Evolutionary conservation across 139 green algal genomes (phyloP).

Genomic region (Mesotaenium endlicherianum): DNA sequence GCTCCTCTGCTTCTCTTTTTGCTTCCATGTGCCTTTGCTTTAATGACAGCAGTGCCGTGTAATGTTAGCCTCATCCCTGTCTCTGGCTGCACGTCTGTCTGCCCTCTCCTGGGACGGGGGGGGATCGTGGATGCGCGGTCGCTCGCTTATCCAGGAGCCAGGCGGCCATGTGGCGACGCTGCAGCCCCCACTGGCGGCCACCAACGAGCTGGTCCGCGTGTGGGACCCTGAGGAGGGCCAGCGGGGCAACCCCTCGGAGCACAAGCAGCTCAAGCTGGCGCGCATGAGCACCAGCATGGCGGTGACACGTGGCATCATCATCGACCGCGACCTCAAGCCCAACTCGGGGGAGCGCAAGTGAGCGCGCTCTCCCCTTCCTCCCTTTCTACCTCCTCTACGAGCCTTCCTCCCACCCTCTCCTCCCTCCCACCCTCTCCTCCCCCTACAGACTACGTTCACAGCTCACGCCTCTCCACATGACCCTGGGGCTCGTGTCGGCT

Average conservation of each 20-base stretch:
- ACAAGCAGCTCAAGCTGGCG: constrained; percentile 91
- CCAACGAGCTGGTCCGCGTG: constrained; percentile 45
- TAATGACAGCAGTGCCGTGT: too few relatives aligned
- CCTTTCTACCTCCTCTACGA: too few relatives aligned
- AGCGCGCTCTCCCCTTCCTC: too few relatives aligned
- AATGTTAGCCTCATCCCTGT: too few relatives aligned
- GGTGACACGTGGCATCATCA: neutral
- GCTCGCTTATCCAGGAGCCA: too few relatives aligned
- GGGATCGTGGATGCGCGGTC: too few relatives aligned
- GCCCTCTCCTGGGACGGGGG: too few relatives aligned
- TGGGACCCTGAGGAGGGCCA: constrained; percentile 56
- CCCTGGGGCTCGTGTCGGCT: too few relatives aligned
- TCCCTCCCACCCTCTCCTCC: too few relatives aligned
- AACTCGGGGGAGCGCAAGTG: constrained; percentile 48
- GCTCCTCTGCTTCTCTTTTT: neutral
- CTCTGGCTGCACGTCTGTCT: neutral
- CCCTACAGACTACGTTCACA: too few relatives aligned
- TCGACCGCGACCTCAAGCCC: constrained; percentile 77
- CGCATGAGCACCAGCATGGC: constrained; percentile 63
- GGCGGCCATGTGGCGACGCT: neutral
- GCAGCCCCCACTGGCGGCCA: constrained; percentile 25
- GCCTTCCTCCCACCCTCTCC: too few relatives aligned
- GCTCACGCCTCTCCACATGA: too few relatives aligned
- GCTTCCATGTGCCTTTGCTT: neutral
- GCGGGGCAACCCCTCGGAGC: constrained; percentile 79